Percentiles rank a stretch among this genome's conserved stretches.
Conservation (phyloP, 805 yeast species). For the Yamadazyma nakazawae region DNA sequence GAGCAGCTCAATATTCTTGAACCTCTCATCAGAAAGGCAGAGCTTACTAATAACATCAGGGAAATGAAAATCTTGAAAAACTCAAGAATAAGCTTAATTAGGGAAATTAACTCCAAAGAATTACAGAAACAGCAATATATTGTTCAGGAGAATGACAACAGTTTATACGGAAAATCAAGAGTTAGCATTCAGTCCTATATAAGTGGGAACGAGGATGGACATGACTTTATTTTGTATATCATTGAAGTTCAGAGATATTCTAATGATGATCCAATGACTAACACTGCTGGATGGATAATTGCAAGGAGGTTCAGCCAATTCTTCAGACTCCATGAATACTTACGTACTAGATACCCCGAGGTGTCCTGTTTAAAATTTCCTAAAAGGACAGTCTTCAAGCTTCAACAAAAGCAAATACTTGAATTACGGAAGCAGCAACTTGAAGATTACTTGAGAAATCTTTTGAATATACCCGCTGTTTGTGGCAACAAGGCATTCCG, state of each 20-base stretch:
- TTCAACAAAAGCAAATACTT: constrained; percentile 60
- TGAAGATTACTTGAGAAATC: constrained; percentile 56
- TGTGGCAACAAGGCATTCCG: constrained; percentile 74
- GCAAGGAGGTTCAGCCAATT: constrained; percentile 88
- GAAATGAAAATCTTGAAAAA: constrained; percentile 67
- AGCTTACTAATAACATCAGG: constrained; percentile 69
- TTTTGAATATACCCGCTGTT: constrained; percentile 62
- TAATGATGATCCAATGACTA: constrained; percentile 38
- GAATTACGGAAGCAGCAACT: constrained; percentile 62
- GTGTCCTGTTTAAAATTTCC: constrained; percentile 54
- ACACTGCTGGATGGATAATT: constrained; percentile 82
- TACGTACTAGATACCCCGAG: constrained; percentile 50
- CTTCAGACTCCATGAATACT: constrained; percentile 61
- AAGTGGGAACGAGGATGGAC: constrained; percentile 48
- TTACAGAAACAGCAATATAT: constrained; percentile 74
- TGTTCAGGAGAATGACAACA: constrained; percentile 79
- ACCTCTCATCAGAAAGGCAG: constrained; percentile 76
- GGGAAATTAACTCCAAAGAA: constrained; percentile 74
- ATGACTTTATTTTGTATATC: constrained; percentile 65
- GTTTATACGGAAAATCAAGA: constrained; percentile 63
- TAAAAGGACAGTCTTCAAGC: constrained; percentile 61
- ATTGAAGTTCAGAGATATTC: constrained; percentile 65
- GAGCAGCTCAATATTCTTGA: constrained; percentile 63
- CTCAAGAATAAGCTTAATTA: constrained; percentile 61
- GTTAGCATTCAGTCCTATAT: constrained; percentile 53